Conservation (phyloP, 2,329 filamentous ascomycete species). For the Ophiostoma piceae region DNA sequence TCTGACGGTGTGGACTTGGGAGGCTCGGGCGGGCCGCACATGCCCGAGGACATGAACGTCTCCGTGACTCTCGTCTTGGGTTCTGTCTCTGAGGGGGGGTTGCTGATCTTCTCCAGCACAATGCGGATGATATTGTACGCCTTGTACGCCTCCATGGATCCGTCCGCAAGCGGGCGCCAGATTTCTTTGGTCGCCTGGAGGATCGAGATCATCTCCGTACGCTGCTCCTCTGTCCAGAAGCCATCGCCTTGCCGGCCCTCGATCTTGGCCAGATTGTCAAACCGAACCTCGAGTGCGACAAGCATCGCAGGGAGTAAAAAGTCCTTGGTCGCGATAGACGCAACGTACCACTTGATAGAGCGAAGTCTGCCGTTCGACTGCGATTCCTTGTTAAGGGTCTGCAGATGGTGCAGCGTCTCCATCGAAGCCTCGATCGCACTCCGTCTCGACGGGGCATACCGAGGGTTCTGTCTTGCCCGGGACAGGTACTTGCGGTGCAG, state of each 20-base stretch:
- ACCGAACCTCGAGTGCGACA: slow-evolving; percentile 75
- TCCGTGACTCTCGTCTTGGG: background rate
- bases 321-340: slow-evolving; percentile 73
- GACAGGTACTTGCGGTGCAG: slow-evolving; percentile 82
- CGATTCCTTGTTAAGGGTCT: slow-evolving; percentile 68
- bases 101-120: slow-evolving; percentile 72
- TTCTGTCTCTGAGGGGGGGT: background rate
- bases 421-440: slow-evolving; percentile 83
- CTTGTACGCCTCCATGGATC: slow-evolving; percentile 86
- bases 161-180: slow-evolving; percentile 71
- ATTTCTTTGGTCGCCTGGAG: slow-evolving; percentile 70
- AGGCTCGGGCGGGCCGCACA: background rate
- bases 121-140: slow-evolving; percentile 74
- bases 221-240: slow-evolving; percentile 55
- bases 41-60: background rate
- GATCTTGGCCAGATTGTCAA: slow-evolving; percentile 51
- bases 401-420: slow-evolving; percentile 72
- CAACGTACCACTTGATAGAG: slow-evolving; percentile 72
- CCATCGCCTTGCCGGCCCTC: slow-evolving; percentile 38
- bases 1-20: slow-evolving; percentile 18
- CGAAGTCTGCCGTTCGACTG: slow-evolving; percentile 65
- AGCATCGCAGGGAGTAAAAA: slow-evolving; percentile 84
- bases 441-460: slow-evolving; percentile 78
- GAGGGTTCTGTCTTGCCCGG: slow-evolving; percentile 69
- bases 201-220: slow-evolving; percentile 68